phyloP scores from a whole-genome alignment of 768 basidiomycete species.

The Gymnopilus junonius region DNA sequence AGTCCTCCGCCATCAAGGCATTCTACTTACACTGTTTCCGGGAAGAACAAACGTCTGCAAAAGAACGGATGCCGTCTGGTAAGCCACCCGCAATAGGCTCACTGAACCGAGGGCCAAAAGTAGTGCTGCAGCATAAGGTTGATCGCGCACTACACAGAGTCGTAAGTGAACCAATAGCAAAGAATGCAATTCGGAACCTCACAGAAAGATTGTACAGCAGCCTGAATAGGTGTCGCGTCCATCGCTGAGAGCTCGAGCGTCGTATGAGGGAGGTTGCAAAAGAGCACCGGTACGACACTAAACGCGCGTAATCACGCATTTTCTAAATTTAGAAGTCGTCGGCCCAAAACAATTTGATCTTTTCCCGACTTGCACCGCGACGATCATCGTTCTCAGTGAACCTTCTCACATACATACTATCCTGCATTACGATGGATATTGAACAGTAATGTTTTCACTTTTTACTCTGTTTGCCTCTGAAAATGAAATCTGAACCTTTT shows the following conservation, averaged over 20 bases:
- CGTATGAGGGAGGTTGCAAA: background rate
- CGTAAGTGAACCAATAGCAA: background rate
- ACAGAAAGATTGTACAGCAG: slow-evolving; percentile 15
- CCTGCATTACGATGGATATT: slow-evolving; percentile 51
- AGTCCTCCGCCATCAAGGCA: background rate
- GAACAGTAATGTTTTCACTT: slow-evolving; percentile 41
- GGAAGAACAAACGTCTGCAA: slow-evolving; percentile 75
- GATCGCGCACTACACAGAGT: slow-evolving; percentile 31
- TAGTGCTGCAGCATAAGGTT: slow-evolving; percentile 34
- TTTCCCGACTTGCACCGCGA: background rate
- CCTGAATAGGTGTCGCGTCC: slow-evolving; percentile 24
- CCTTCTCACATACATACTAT: background rate
- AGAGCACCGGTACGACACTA: background rate
- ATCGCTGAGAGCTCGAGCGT: too few relatives aligned
- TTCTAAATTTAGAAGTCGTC: background rate
- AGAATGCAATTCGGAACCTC: background rate
- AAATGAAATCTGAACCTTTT: background rate
- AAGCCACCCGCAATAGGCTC: slow-evolving; percentile 52
- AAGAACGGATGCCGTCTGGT: slow-evolving; percentile 68
- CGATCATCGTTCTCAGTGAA: background rate
- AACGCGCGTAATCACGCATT: background rate
- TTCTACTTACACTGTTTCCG: slow-evolving; percentile 61
- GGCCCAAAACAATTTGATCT: slow-evolving; percentile 1
- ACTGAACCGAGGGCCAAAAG: slow-evolving; percentile 55
- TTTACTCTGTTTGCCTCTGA: background rate